Base-by-base conservation (phyloP, 345 rosid genomes). In the Ricinus communis region DNA sequence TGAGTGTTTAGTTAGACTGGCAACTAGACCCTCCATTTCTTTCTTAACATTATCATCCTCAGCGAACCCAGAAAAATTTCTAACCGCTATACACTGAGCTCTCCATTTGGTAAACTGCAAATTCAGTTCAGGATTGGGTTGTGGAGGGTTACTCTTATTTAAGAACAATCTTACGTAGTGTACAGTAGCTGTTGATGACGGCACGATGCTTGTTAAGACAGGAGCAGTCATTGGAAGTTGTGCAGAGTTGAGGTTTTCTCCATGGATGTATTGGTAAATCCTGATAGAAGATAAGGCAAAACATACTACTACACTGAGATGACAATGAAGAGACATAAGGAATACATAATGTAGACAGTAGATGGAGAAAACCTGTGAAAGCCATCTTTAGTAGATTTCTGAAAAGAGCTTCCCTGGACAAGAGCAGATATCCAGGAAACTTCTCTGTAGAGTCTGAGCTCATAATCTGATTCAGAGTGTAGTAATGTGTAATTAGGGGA, bases 241-340 rank as follows among this genome's bases (percentile, higher is more conserved):
- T 45, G 73, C 25, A 19, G 74, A 27, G 66, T 83, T 74, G 11
- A 66, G 63, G 69, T 85, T 85, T 8, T 62, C 84, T 21, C 87
- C 85, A 51, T 83, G 87, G 40, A 82, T 73, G 78, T 82, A 82
- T 49, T 76, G 82, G 74, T 86, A 82, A 46, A 86, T 72, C 77
- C 89, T 83, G 80, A 68, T 24, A 53, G 40, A 41, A 53, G 68
- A 43, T 1, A 30, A 19, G 40, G 6, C 18, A 16, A n/a, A 47
- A 15, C 28, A 33, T 36, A 68, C 18, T 15, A 24, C n/a, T 43
- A 28, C 10, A 4, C 21, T n/a, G n/a, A 54, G 30, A 24, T 15
- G 18, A 30, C 0, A 50, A 50, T 15, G 50, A 30, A 30, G 28
- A 28, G 3, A 7, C 1, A 28, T 11, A 1, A 33, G 6, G 8